Evolutionary conservation across 1,284 basidiomycete genomes (phyloP), one percentile per base, ranked within the genome.

Genomic region (Pisolithus thermaeus): DNA sequence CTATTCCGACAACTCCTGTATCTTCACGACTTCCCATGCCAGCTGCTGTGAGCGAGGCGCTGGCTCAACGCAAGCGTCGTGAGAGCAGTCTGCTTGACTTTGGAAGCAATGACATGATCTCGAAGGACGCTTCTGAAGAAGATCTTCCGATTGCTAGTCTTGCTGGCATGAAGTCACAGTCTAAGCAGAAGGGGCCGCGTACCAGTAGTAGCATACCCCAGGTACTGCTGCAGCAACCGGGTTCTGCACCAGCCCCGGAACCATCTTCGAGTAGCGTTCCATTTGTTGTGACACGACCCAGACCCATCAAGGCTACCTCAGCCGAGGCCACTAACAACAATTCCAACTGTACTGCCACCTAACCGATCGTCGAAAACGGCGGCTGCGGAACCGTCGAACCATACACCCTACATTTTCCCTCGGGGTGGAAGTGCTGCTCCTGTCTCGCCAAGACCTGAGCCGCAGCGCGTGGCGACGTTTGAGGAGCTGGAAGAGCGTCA

Each of bases 401-500:
- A 57, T 36, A 37, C 56, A 37, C 67, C 65, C 1, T 57, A 54
- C 38, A 70, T 66, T 20, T 40, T 69, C 44, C 67, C 65, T 50
- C 65, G 65, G 41, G 55, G 64, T 7, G 65, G 59, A 50, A 70
- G 78, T 28, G 64, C 70, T 23, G 67, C 79, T 8, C 78, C 80
- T 3, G 66, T 70, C 20, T 77, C 77, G 12, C 77, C 78, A 58
- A 70, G 72, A 22, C 72, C 75, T 4, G 65, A 72, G 22, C 61
- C 70, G 3, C 64, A 72, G 42, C 83, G 84, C 25, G 76, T 80
- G 40, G 76, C 78, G 48, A 89, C 89, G 3, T 89, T 87, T 62
- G 88, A 90, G 66, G 87, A 91, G 64, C 73, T 91, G 42, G 82
- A 80, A 49, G 87, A 88, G 60, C 75, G 89, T n/a, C 88, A 91